Percentiles rank a stretch among this genome's conserved stretches.
Conservation (phyloP, 2,329 filamentous ascomycete species). For the Pseudogymnoascus sp. region DNA sequence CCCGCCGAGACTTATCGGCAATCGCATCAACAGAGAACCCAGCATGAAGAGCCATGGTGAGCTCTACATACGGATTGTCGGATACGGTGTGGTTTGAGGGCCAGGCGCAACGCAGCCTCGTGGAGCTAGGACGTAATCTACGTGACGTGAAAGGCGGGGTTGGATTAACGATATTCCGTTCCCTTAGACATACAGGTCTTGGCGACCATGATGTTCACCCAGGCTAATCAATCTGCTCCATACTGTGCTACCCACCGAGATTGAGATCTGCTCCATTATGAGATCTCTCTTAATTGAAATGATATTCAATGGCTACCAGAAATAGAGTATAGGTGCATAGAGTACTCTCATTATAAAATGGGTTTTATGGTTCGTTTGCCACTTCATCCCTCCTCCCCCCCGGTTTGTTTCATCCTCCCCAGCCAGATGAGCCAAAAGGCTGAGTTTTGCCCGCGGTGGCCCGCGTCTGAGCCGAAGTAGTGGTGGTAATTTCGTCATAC, state of each 20-base stretch:
- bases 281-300: not conserved
- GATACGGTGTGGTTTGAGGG: slow-evolving; percentile 3
- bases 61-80: slow-evolving; percentile 36
- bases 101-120: not conserved
- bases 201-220: not conserved
- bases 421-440: not conserved
- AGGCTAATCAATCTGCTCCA: slow-evolving; percentile 1
- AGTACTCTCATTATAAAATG: not conserved
- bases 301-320: not conserved
- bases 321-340: not conserved
- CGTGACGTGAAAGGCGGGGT: slow-evolving; percentile 7
- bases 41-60: slow-evolving; percentile 60
- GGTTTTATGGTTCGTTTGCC: not conserved
- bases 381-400: not conserved
- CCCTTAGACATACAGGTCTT: not conserved
- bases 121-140: slow-evolving; percentile 1
- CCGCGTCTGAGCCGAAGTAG: not conserved
- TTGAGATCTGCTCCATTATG: slow-evolving; percentile 2
- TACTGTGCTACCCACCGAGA: not conserved
- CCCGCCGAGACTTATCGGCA: slow-evolving; percentile 74
- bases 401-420: not conserved
- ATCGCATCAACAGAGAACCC: slow-evolving; percentile 70
- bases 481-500: slow-evolving; percentile 7
- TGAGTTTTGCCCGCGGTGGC: not conserved
- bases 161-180: not conserved